A percentile compares a stretch with the other conserved stretches of the same genome.
These are phyloP conservation scores for Suillus tomentosus DNA, from an alignment of 768 basidiomycete species.

Conservation along the genomic window DNA sequence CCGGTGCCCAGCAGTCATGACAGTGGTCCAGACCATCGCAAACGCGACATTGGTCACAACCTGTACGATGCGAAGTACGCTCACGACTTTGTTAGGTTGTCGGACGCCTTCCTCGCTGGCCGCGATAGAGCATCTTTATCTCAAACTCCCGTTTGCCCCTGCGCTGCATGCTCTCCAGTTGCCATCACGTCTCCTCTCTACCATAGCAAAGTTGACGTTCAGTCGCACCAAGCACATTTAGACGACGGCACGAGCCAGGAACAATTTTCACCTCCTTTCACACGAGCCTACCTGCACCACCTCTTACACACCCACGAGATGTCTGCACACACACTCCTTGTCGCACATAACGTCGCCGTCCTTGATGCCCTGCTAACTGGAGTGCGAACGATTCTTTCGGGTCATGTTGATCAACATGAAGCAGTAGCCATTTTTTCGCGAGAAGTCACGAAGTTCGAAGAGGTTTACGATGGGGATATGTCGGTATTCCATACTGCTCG, in stretches of 20 bases:
- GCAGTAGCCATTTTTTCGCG: constrained; percentile 32
- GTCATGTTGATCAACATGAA: not conserved
- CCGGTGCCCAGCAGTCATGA: constrained; percentile 39
- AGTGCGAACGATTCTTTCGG: constrained; percentile 44
- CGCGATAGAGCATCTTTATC: not conserved
- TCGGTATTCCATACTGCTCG: constrained; percentile 54
- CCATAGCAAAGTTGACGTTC: constrained; percentile 48
- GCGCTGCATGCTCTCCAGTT: constrained; percentile 57
- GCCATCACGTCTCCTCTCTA: constrained; percentile 36
- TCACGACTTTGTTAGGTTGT: constrained; percentile 58
- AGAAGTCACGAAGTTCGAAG: constrained; percentile 54
- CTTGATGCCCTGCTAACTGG: constrained; percentile 64
- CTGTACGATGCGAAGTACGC: constrained; percentile 62
- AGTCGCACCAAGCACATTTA: constrained; percentile 20
- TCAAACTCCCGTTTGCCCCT: constrained; percentile 42
- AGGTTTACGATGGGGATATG: constrained; percentile 50
- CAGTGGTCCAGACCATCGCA: not conserved
- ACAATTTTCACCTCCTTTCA: constrained; percentile 35
- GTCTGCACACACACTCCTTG: constrained; percentile 77
- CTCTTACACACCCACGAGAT: constrained; percentile 89
- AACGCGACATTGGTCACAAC: constrained; percentile 65
- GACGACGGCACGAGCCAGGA: not conserved
- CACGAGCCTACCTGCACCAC: constrained; percentile 78
- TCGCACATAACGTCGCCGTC: constrained; percentile 73
- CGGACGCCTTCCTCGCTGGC: constrained; percentile 32